phyloP scores from a whole-genome alignment of 345 rosid genomes.

The Camelina hispida region DNA sequence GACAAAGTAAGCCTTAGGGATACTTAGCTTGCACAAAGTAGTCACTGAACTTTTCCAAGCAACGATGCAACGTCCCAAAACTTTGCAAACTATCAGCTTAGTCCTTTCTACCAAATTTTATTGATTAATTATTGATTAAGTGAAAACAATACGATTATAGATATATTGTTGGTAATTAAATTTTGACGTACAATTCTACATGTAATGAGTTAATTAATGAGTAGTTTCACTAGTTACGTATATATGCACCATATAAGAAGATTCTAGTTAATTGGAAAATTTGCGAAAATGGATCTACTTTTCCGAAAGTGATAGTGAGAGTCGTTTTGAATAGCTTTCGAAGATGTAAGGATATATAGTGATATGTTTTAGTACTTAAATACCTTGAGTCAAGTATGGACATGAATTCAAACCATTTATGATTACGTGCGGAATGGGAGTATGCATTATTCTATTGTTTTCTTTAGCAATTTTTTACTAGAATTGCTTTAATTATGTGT shows the following conservation, averaged over 20 bases:
- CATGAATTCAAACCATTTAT: constrained; percentile 43
- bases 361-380: constrained; percentile 21
- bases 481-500: constrained; percentile 43
- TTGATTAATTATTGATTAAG: neutral
- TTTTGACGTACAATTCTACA: too few species aligned
- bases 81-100: constrained; percentile 20
- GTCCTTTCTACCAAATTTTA: neutral
- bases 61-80: constrained; percentile 7
- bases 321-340: constrained; percentile 21
- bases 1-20: constrained; percentile 10
- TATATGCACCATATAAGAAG: neutral
- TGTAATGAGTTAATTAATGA: neutral
- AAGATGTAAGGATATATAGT: constrained; percentile 2
- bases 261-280: neutral
- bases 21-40: constrained; percentile 28
- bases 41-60: constrained; percentile 15
- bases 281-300: neutral
- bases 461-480: constrained; percentile 26
- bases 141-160: too few species aligned
- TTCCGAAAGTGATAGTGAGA: neutral
- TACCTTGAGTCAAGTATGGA: constrained; percentile 22
- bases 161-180: too few species aligned
- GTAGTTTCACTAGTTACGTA: neutral
- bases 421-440: constrained; percentile 48
- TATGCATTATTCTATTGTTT: constrained; percentile 38